Conservation (phyloP, 257 asterid species). For the Echites panduratus region DNA sequence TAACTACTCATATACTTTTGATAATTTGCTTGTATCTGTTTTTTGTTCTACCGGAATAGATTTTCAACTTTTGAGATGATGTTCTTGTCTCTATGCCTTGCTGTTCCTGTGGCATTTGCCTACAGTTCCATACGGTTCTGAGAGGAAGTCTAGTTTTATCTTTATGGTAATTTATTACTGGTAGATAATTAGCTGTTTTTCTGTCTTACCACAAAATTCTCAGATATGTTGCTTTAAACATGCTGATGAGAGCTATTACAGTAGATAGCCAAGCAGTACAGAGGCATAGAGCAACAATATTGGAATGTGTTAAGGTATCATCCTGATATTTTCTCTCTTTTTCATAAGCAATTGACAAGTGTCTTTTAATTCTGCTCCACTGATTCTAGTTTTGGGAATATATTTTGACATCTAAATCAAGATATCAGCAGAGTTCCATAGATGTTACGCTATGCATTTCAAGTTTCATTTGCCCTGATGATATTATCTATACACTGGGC, state of each 20-base stretch:
- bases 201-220: conserved; percentile 23
- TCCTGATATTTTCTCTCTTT: conserved; percentile 1
- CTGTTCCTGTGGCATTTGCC: neutral
- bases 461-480: neutral
- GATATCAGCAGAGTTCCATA: neutral
- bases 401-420: neutral
- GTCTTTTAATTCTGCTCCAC: conserved; percentile 3
- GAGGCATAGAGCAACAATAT: conserved; percentile 93
- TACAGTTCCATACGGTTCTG: neutral
- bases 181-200: conserved; percentile 4
- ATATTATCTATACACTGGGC: neutral
- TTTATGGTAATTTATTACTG: conserved; percentile 10
- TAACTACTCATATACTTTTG: neutral
- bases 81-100: neutral
- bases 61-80: neutral
- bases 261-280: conserved; percentile 98
- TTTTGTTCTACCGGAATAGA: neutral
- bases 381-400: neutral
- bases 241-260: conserved; percentile 92
- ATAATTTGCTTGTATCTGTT: neutral
- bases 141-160: neutral
- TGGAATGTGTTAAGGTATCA: conserved; percentile 95
- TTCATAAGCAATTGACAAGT: neutral
- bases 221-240: conserved; percentile 98
- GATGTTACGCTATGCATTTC: neutral